Percentiles rank a stretch among this genome's conserved stretches.
Conservation (phyloP, 345 rosid species). For the Turnera subulata region DNA sequence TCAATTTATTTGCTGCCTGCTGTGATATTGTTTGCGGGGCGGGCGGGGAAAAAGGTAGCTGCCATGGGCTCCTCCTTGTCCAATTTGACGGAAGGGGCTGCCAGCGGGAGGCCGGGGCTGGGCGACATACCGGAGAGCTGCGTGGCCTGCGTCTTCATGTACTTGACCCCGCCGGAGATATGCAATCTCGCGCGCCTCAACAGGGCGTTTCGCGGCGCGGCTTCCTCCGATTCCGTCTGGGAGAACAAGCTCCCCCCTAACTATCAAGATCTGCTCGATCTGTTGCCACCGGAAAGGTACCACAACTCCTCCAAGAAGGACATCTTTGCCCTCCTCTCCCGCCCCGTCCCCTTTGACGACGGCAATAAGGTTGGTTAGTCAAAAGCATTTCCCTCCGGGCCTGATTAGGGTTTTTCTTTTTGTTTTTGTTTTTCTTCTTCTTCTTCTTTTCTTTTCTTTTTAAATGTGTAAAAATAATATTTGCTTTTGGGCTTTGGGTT, state of each 20-base stretch:
- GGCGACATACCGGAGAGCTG: constrained; percentile 96
- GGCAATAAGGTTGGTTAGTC: constrained; percentile 54
- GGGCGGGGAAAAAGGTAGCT: not conserved
- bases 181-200: constrained; percentile 86
- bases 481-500: not conserved
- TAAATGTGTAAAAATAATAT: constrained; percentile 7
- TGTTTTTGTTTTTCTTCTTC: not conserved
- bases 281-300: constrained; percentile 70
- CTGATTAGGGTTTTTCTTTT: not conserved
- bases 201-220: constrained; percentile 80
- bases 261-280: constrained; percentile 77
- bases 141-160: constrained; percentile 76
- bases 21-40: too few relatives aligned
- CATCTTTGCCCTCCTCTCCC: constrained; percentile 79
- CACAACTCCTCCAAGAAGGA: constrained; percentile 63
- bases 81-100: constrained; percentile 53
- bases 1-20: too few relatives aligned
- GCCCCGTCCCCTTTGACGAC: constrained; percentile 65
- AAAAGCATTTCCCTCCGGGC: not conserved
- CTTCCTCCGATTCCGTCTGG: constrained; percentile 94
- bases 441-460: not conserved
- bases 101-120: constrained; percentile 50
- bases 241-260: constrained; percentile 71
- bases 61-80: constrained; percentile 87
- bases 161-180: constrained; percentile 93